Base-by-base conservation (phyloP, 2,329 filamentous ascomycete genomes). In the Ophiostoma populinum region DNA sequence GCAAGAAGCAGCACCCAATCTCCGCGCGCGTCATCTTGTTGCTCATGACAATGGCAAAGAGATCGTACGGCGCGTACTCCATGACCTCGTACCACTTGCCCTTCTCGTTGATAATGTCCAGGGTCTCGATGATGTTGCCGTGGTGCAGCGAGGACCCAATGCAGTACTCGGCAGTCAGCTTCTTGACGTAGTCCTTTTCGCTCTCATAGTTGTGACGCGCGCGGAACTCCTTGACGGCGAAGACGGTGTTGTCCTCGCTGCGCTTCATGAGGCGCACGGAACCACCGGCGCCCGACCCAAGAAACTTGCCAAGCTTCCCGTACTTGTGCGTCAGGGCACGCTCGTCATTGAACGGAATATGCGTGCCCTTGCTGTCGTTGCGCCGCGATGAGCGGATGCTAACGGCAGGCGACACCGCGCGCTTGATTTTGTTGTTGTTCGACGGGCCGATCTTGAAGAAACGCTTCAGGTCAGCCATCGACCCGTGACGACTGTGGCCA, bases 31-130 rank as follows among this genome's bases (percentile, higher is more conserved):
- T 72, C 90, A 98, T 98, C 57, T 85, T 92, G 24, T 90, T 90
- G 0, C 90, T 95, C 90, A 98, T 98, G 45, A 98, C 90, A 44
- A 92, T 93, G 10, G 90, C 90, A 52, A 98, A 98, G 20, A 98
- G 67, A 53, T 98, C 90, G 50, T 67, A 98, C 0, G 90, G 90
- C 9, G 86, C 90, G 50, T 92, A 98, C 52, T 98, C 90, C 90
- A 98, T 98, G 27, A 98, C 90, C 51, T 95, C 87, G 49, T 85
- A 98, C 83, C 90, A 98, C 44, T 79, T 85, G 34, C 73, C 75
- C 55, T 87, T 90, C 57, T 98, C 90, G 45, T 92, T 81, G 9
- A 98, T 73, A 43, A 98, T 92, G 54, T 98, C 90, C 45, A 98
- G 68, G 1, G 90, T 95, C 55, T 98, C 90, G 48, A 98, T 95